Percentiles rank a stretch among this genome's conserved stretches.
These are phyloP conservation scores for Larix kaempferi DNA, from an alignment of 75 land plant species.

Conservation along the genomic window DNA sequence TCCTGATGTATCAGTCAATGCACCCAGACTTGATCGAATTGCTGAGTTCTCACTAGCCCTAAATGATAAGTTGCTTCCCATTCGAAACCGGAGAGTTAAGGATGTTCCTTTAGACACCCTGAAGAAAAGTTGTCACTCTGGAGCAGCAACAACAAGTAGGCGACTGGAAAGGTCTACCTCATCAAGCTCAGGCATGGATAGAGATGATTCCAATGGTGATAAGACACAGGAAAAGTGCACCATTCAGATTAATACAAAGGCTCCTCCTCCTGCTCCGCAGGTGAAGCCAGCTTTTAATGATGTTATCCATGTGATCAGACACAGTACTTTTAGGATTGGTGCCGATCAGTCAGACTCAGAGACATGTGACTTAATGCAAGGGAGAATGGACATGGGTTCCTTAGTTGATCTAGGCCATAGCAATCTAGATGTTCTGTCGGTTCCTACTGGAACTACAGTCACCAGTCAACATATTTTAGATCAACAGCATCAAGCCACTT, in stretches of 20 bases:
- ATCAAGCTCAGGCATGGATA: constrained; percentile 23
- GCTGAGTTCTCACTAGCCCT: constrained; percentile 71
- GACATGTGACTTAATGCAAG: constrained; percentile 9
- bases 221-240: constrained; percentile 66
- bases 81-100: background rate
- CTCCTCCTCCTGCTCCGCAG: constrained; percentile 13
- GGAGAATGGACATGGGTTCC: constrained; percentile 30
- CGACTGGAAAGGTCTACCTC: constrained; percentile 12
- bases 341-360: constrained; percentile 7
- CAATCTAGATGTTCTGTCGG: constrained; percentile 37
- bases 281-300: constrained; percentile 19
- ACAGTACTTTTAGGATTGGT: constrained; percentile 34
- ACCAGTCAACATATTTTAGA: constrained; percentile 35
- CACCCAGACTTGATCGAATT: constrained; percentile 76
- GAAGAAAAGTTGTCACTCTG: background rate
- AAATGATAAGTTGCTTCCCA: constrained; percentile 33
- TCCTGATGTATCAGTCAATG: constrained; percentile 82
- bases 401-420: constrained; percentile 28
- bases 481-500: constrained; percentile 26
- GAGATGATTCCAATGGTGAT: constrained; percentile 31
- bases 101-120: constrained; percentile 16
- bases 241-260: constrained; percentile 33
- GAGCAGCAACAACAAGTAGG: background rate
- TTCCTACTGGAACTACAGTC: constrained; percentile 30
- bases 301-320: constrained; percentile 33